Evolutionary conservation across 352 stramenopile species (phyloP).

Genomic region (Globisporangium radiosum): DNA sequence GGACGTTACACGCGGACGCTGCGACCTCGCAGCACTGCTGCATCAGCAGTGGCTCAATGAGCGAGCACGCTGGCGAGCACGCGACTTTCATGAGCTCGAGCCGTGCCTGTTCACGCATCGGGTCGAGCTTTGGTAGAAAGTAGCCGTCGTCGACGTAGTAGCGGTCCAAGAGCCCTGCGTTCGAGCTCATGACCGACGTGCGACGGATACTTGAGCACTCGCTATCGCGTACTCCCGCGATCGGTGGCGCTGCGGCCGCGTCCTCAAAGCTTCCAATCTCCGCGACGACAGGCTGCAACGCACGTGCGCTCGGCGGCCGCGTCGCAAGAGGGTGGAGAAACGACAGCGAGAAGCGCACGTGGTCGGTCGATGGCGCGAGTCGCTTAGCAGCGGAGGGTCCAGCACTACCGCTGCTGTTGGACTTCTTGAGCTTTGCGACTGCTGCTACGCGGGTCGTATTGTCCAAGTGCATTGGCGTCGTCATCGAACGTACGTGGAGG

Average conservation of each 20-base stretch:
- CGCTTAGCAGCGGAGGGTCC: neutral
- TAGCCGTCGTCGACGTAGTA: slow-evolving; percentile 37
- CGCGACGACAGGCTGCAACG: slow-evolving; percentile 22
- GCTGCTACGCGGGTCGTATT: neutral
- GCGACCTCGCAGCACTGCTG: slow-evolving; percentile 45
- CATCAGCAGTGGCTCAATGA: slow-evolving; percentile 53
- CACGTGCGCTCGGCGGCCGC: neutral
- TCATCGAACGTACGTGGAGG: slow-evolving; percentile 11
- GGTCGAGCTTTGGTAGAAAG: slow-evolving; percentile 34
- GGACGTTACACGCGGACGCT: slow-evolving; percentile 35
- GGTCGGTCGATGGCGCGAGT: neutral
- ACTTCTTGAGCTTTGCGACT: neutral
- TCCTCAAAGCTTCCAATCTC: slow-evolving; percentile 43
- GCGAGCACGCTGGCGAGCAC: slow-evolving; percentile 47
- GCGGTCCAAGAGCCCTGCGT: slow-evolving; percentile 37
- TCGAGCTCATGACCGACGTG: slow-evolving; percentile 50
- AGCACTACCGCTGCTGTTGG: slow-evolving; percentile 3
- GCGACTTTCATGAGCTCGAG: slow-evolving; percentile 46
- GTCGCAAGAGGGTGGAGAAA: slow-evolving; percentile 39
- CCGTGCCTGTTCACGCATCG: slow-evolving; percentile 28
- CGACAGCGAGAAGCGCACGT: slow-evolving; percentile 20
- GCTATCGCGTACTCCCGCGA: slow-evolving; percentile 10
- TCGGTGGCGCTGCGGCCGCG: neutral
- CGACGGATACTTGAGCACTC: slow-evolving; percentile 28
- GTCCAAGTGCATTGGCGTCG: neutral